A percentile compares a stretch with the other conserved stretches of the same genome.
phyloP scores from a whole-genome alignment of 2,329 filamentous ascomycete species.

The Elsinoe fawcettii region DNA sequence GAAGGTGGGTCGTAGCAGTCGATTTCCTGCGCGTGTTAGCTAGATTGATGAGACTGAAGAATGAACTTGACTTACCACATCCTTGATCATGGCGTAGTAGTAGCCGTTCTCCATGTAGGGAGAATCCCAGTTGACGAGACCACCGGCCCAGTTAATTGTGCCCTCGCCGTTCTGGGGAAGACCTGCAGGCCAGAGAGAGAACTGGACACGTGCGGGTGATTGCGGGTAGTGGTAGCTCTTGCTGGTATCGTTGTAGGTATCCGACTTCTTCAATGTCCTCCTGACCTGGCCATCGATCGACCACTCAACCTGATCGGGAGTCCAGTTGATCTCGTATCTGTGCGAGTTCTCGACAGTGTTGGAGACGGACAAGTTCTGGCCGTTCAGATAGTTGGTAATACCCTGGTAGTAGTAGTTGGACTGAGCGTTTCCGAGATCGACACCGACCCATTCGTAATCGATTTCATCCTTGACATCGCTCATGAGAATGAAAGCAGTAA shows the following conservation, averaged over 20 bases:
- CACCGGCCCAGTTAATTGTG: constrained; percentile 87
- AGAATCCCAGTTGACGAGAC: constrained; percentile 77
- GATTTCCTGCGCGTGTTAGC: constrained; percentile 38
- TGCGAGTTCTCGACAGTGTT: constrained; percentile 75
- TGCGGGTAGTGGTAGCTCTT: constrained; percentile 85
- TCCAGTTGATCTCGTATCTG: constrained; percentile 91
- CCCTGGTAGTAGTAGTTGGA: constrained; percentile 98
- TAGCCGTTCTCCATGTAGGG: constrained; percentile 79
- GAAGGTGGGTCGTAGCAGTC: constrained; percentile 80
- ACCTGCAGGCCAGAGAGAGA: constrained; percentile 95
- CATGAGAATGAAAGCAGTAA: constrained; percentile 94
- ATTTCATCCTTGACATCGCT: constrained; percentile 97
- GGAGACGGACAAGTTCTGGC: constrained; percentile 57
- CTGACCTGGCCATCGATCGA: constrained; percentile 70
- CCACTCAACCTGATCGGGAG: constrained; percentile 79
- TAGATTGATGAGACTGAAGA: no score
- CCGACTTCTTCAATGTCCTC: constrained; percentile 63
- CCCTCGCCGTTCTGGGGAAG: constrained; percentile 68
- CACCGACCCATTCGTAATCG: constrained; percentile 90
- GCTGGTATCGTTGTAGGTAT: constrained; percentile 79
- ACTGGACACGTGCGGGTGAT: constrained; percentile 80
- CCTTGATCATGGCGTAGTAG: constrained; percentile 73
- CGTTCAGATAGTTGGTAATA: constrained; percentile 75
- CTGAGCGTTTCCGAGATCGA: constrained; percentile 68
- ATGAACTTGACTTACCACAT: constrained; percentile 42